phyloP scores from a whole-genome alignment of 768 basidiomycete species.

The Podaxis sp. region DNA sequence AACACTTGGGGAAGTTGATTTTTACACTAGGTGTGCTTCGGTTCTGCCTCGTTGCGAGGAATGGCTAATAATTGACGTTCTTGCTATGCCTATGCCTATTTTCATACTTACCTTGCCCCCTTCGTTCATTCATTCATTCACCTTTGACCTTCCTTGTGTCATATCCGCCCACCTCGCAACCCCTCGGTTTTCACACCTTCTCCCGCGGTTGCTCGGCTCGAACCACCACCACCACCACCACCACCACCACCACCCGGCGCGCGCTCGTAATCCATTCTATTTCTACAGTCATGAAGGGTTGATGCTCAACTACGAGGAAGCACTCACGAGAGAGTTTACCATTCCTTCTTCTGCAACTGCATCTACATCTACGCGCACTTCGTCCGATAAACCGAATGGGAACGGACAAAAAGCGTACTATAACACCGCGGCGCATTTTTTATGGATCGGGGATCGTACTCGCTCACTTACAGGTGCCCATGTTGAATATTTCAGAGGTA shows the following conservation, averaged over 20 bases:
- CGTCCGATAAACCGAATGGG: slow-evolving; percentile 7
- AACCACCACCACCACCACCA: background rate
- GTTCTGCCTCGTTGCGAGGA: slow-evolving; percentile 1
- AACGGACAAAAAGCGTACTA: slow-evolving; percentile 47
- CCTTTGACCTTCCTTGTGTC: background rate
- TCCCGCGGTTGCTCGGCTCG: background rate
- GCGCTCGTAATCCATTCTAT: background rate
- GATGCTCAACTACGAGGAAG: slow-evolving; percentile 89
- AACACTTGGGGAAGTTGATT: slow-evolving; percentile 83
- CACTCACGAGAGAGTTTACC: slow-evolving; percentile 73
- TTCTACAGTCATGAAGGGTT: slow-evolving; percentile 79
- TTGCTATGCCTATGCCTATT: background rate
- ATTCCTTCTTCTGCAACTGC: slow-evolving; percentile 19
- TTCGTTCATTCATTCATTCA: background rate
- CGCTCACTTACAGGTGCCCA: slow-evolving; percentile 90
- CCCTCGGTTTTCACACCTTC: background rate
- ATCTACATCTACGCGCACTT: background rate
- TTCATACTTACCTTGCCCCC: background rate
- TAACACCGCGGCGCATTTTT: slow-evolving; percentile 90
- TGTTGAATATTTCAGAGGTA: slow-evolving; percentile 91
- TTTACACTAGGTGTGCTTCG: slow-evolving; percentile 75
- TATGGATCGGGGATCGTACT: slow-evolving; percentile 98
- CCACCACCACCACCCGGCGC: background rate
- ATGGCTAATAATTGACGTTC: background rate
- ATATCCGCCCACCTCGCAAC: background rate